Base-by-base conservation (phyloP, 2,329 filamentous ascomycete genomes). In the Penicillium sp. region DNA sequence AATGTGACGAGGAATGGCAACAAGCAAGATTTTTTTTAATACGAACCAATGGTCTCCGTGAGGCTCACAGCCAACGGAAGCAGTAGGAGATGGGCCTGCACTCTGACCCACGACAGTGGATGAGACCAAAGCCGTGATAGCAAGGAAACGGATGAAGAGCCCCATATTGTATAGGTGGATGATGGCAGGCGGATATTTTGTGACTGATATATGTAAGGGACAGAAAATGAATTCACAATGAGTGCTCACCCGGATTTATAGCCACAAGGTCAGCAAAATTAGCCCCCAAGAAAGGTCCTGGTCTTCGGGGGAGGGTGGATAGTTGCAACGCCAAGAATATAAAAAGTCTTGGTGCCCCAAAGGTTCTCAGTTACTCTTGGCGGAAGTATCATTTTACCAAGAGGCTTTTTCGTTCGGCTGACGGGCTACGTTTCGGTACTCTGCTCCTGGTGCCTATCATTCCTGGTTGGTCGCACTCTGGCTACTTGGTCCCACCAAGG, bases 31-130 rank as follows among this genome's bases (percentile, higher is more conserved):
- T 3, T 23, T 3, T 23, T 3, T 23, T 5, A 3, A 5, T 23
- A 23, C 23, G 23, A 54, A 64, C 64, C 66, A 69, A 49, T 69
- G 66, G 27, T 68, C 65, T 6, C 65, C 65, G 30, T 67, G 61
- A 2, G 66, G 58, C 19, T 66, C 57, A 41, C 65, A 64, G 35
- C 66, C 63, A 13, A 61, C 32, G 7, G 64, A 71, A 14, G 61
- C 67, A 6, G 67, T 70, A n/a, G 68, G 68, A 18, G 65, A 69
- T 26, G 67, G 67, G 14, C 64, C 66, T 0, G 64, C 65, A n/a
- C 64, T 59, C 29, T 65, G 48, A 10, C 49, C 51, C 11, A 58
- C 47, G n/a, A 59, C 38, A 19, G 55, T 50, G 8, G 55, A 48
- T 16, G 62, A 56, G 14, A 61, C 56, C 43, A 66, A 48, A 26